Conservation (phyloP, 176 grass and related monocot genomes). For the Puccinellia tenuiflora region DNA sequence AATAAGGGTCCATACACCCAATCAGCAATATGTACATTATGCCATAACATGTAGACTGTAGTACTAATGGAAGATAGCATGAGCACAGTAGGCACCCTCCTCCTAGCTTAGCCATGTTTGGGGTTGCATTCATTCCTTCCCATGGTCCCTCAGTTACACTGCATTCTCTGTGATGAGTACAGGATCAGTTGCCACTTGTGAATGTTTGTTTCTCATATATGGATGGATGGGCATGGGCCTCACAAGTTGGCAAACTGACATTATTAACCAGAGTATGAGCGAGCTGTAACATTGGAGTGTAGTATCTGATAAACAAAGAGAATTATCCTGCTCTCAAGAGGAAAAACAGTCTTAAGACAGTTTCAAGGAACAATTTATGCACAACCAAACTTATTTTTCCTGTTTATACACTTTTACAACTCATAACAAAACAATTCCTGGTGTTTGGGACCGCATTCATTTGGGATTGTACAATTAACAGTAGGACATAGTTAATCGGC, state of each 20-base stretch:
- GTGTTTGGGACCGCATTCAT: slow-evolving; percentile 17
- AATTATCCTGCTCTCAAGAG: neutral
- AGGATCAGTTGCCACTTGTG: slow-evolving; percentile 9
- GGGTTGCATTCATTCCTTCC: slow-evolving; percentile 3
- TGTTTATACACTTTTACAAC: slow-evolving; percentile 12
- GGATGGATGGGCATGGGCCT: neutral
- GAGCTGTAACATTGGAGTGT: neutral
- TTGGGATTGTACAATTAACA: slow-evolving; percentile 7
- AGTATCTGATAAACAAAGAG: slow-evolving; percentile 9
- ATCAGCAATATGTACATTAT: slow-evolving; percentile 39
- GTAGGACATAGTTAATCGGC: neutral
- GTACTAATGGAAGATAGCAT: slow-evolving; percentile 36
- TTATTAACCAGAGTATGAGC: neutral
- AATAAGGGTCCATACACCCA: slow-evolving; percentile 22
- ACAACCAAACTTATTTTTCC: slow-evolving; percentile 1
- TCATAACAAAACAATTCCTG: neutral
- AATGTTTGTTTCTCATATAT: neutral
- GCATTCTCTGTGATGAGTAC: slow-evolving; percentile 29
- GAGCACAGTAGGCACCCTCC: slow-evolving; percentile 16
- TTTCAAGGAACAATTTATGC: slow-evolving; percentile 5
- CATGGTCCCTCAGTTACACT: slow-evolving; percentile 16
- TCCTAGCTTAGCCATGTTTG: slow-evolving; percentile 24
- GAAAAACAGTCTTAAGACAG: neutral
- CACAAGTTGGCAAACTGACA: slow-evolving; percentile 13
- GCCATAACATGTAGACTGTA: slow-evolving; percentile 40